Evolutionary conservation across 768 basidiomycete genomes (phyloP).

Genomic region (Termitomyces sp.): DNA sequence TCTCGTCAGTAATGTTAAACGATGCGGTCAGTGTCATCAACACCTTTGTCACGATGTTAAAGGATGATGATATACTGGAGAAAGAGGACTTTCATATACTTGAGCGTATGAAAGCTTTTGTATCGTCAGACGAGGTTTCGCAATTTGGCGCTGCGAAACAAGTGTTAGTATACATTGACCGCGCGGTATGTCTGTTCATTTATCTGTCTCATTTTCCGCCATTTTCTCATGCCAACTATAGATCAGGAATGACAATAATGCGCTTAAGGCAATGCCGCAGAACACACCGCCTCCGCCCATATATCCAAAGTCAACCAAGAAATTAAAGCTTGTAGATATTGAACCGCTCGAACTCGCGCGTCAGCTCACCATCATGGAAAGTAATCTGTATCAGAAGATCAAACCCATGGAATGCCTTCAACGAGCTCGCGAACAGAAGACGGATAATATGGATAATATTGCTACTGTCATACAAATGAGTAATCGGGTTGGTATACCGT

Average conservation of each 20-base stretch:
- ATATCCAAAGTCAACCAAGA: conserved; percentile 62
- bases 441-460: conserved; percentile 77
- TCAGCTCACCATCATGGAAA: conserved; percentile 91
- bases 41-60: conserved; percentile 84
- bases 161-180: conserved; percentile 67
- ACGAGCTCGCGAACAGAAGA: conserved; percentile 71
- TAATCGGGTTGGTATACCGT: conserved; percentile 55
- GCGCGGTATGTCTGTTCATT: conserved; percentile 53
- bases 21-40: conserved; percentile 67
- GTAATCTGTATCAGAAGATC: conserved; percentile 80
- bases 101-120: conserved; percentile 76
- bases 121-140: conserved; percentile 57
- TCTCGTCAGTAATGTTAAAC: not conserved
- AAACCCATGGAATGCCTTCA: conserved; percentile 87
- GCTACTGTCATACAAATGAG: conserved; percentile 82
- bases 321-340: conserved; percentile 79
- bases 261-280: conserved; percentile 48
- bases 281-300: conserved; percentile 73
- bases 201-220: not conserved
- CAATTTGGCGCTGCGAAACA: conserved; percentile 70
- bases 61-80: conserved; percentile 77
- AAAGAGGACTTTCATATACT: conserved; percentile 83
- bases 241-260: conserved; percentile 50
- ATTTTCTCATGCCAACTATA: conserved; percentile 10
- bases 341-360: conserved; percentile 87